Conservation (phyloP, 352 stramenopile species). For the Aphanomyces euteiches region DNA sequence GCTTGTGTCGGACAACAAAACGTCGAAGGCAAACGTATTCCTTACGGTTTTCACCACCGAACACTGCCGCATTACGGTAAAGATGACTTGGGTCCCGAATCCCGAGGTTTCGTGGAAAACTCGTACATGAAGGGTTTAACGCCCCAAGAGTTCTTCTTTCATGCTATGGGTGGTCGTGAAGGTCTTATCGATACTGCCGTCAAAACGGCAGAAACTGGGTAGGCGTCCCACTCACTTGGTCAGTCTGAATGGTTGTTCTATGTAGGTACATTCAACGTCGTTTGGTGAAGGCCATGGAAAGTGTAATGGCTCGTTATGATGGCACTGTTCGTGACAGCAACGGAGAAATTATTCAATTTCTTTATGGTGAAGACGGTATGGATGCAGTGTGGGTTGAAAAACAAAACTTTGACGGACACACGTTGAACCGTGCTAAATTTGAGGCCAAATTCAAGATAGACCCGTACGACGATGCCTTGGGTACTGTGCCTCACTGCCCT, state of each 20-base stretch:
- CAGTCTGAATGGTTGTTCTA: neutral
- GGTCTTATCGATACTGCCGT: constrained; percentile 99
- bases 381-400: constrained; percentile 99
- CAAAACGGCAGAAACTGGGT: constrained; percentile 99
- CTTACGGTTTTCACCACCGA: constrained; percentile 92
- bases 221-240: constrained; percentile 37
- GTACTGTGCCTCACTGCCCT: constrained; percentile 78
- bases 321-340: constrained; percentile 96
- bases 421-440: constrained; percentile 91
- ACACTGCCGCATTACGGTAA: constrained; percentile 95
- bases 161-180: constrained; percentile 99
- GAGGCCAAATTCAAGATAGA: constrained; percentile 92
- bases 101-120: constrained; percentile 99
- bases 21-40: constrained; percentile 97
- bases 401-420: constrained; percentile 90
- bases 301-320: constrained; percentile 98
- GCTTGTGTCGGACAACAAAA: constrained; percentile 98
- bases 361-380: constrained; percentile 98
- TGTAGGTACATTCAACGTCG: constrained; percentile 91
- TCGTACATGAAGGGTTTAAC: constrained; percentile 96
- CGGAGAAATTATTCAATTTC: constrained; percentile 83
- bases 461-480: constrained; percentile 90
- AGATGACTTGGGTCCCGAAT: constrained; percentile 97
- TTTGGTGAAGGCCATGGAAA: constrained; percentile 99
- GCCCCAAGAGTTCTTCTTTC: constrained; percentile 98